Evolutionary conservation across 2,329 filamentous ascomycete species (phyloP), one percentile per base, ranked within the genome.

Genomic region (Pseudogymnoascus sp.): DNA sequence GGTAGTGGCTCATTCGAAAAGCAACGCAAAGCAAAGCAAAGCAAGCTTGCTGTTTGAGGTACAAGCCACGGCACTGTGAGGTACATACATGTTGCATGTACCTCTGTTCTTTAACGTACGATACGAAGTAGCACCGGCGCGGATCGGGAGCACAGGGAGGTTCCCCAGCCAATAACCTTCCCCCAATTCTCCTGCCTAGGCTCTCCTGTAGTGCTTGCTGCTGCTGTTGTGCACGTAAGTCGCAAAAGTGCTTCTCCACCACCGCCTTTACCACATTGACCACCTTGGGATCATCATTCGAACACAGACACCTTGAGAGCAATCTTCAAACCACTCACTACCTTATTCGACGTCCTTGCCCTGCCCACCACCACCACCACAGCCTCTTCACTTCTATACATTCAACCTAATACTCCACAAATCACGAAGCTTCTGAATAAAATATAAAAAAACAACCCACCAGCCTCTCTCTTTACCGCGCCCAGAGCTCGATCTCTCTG

Each of bases 271-370:
- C 25, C 43, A 30, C 43, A 33, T 33, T 50, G 43, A 54, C 43
- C 43, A 54, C 43, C 43, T 54, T 33, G 25, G 43, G 43, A 54
- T 54, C 43, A 54, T 54, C 43, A 54, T 33, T 54, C 25, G 25
- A n/a, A 47, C 43, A 11, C 41, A 54, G 47, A 54, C 47, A 54
- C 47, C 28, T 54, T 54, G 47, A 33, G 47, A 54, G 47, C 47
- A 54, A 18, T n/a, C 25, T 50, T 50, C n/a, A 25, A 50, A 50
- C 43, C 25, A 18, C 43, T 4, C 35, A 36, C 35, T 14, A 36
- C 35, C 35, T 30, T 54, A 33, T 30, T 18, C 25, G 11, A 16
- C 43, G 30, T 20, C 47, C 47, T 20, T 54, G 47, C 47, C 47
- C 47, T 54, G 43, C 25, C 47, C 28, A 54, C 35, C 47, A 33